A percentile compares a stretch with the other conserved stretches of the same genome.
Conservation (phyloP, 164 flowering plant species). For the Hamamelis virginiana region DNA sequence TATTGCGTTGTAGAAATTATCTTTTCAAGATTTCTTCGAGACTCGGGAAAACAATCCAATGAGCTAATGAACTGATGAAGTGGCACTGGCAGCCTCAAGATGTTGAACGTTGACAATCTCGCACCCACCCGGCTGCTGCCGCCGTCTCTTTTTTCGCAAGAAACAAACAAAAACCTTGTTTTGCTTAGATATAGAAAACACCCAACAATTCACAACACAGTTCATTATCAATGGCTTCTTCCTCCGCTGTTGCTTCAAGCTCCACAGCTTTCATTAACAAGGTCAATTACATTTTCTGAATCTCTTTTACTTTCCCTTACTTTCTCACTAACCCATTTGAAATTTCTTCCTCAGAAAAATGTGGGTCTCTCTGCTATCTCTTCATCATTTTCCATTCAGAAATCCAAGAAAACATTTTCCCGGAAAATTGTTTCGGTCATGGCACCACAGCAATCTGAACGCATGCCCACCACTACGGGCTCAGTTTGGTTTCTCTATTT, state of each 20-base stretch:
- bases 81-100: too few species aligned
- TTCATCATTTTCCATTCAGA: constrained; percentile 27
- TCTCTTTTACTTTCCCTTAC: background rate
- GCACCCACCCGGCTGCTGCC: too few species aligned
- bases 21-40: too few species aligned
- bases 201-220: too few species aligned
- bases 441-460: constrained; percentile 75
- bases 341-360: constrained; percentile 33
- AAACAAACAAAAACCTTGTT: too few species aligned
- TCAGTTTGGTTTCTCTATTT: constrained; percentile 43
- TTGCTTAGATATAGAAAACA: too few species aligned
- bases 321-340: background rate
- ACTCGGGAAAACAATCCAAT: too few species aligned
- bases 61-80: too few species aligned
- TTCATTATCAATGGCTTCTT: constrained; percentile 22
- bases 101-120: too few species aligned
- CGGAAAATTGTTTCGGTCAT: constrained; percentile 64
- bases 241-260: constrained; percentile 28
- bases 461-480: constrained; percentile 82
- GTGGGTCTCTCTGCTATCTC: constrained; percentile 46
- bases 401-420: constrained; percentile 35
- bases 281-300: constrained; percentile 12
- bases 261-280: constrained; percentile 25
- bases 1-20: too few species aligned
- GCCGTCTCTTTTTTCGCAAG: too few species aligned